phyloP scores from a whole-genome alignment of 495 filamentous ascomycete genomes.

The Emericellopsis terricola region DNA sequence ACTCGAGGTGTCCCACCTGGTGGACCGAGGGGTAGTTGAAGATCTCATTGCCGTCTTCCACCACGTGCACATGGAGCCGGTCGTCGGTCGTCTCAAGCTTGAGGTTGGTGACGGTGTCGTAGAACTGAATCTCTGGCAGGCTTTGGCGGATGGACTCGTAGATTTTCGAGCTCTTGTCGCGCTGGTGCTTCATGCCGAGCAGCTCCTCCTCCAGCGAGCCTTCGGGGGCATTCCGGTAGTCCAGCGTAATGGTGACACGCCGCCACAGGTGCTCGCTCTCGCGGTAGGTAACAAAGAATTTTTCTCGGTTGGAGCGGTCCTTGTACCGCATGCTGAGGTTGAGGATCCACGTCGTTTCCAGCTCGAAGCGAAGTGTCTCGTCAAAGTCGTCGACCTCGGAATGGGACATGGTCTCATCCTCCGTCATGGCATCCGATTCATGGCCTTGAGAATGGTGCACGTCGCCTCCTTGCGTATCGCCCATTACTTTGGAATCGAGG shows the following conservation, averaged over 20 bases:
- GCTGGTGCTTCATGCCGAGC: constrained; percentile 58
- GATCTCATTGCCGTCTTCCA: constrained; percentile 90
- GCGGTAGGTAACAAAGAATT: constrained; percentile 95
- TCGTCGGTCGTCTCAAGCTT: constrained; percentile 85
- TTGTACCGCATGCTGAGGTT: constrained; percentile 98
- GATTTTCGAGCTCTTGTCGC: constrained; percentile 86
- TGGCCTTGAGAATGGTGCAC: no score
- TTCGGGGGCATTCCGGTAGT: constrained; percentile 66
- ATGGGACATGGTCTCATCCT: constrained; percentile 5
- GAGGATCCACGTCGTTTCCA: constrained; percentile 84
- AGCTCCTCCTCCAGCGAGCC: constrained; percentile 80
- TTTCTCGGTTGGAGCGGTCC: constrained; percentile 84
- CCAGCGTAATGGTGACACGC: constrained; percentile 81
- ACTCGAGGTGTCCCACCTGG: constrained; percentile 58
- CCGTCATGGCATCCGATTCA: constrained; percentile 2
- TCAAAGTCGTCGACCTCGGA: constrained; percentile 11
- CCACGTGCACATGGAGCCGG: constrained; percentile 87
- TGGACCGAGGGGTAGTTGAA: constrained; percentile 68
- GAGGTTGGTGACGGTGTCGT: constrained; percentile 87
- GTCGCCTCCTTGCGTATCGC: no score
- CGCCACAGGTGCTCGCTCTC: constrained; percentile 60
- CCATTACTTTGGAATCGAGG: constrained; percentile 3
- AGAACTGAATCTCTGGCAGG: constrained; percentile 82
- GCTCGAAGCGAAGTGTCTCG: constrained; percentile 53
- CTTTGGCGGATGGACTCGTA: constrained; percentile 94